Evolutionary conservation across 2,329 filamentous ascomycete species (phyloP).

Genomic region (Aspergillus fumigatiaffinis): DNA sequence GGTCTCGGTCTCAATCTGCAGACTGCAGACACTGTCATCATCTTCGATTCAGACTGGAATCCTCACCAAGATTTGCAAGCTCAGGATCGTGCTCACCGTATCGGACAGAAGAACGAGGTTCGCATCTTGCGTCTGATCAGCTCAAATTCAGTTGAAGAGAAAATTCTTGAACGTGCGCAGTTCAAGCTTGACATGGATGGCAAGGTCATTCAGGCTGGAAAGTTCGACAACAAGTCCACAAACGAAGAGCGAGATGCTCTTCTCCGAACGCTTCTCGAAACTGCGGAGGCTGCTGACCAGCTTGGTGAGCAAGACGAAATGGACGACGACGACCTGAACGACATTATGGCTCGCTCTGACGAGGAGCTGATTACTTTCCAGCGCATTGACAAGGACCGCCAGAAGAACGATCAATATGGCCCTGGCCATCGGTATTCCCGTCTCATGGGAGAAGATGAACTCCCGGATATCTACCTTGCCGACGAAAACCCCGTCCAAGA

Average conservation of each 20-base stretch:
- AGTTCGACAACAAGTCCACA: slow-evolving; percentile 98
- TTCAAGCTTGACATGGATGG: slow-evolving; percentile 99
- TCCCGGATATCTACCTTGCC: slow-evolving; percentile 89
- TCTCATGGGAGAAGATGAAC: slow-evolving; percentile 79
- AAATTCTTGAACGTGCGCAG: slow-evolving; percentile 92
- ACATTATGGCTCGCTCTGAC: slow-evolving; percentile 86
- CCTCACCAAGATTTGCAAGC: slow-evolving; percentile 98
- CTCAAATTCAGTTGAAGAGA: slow-evolving; percentile 96
- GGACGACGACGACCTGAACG: slow-evolving; percentile 95
- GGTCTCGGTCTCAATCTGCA: slow-evolving; percentile 96
- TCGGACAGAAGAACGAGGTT: slow-evolving; percentile 99
- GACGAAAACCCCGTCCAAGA: slow-evolving; percentile 79
- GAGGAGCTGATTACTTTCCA: slow-evolving; percentile 76
- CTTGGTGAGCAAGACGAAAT: slow-evolving; percentile 92
- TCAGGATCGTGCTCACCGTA: slow-evolving; percentile 99
- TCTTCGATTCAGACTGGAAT: slow-evolving; percentile 99
- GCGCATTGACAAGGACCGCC: slow-evolving; percentile 73
- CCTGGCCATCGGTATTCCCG: slow-evolving; percentile 65
- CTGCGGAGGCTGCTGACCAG: slow-evolving; percentile 62
- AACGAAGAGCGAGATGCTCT: slow-evolving; percentile 98
- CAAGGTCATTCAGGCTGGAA: slow-evolving; percentile 98
- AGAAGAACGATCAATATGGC: slow-evolving; percentile 66
- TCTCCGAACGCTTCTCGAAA: slow-evolving; percentile 87
- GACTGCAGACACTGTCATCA: slow-evolving; percentile 97
- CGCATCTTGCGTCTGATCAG: slow-evolving; percentile 93